Evolutionary conservation across 148 eudicot species (phyloP).

Genomic region (Tetragonia tetragonoides): DNA sequence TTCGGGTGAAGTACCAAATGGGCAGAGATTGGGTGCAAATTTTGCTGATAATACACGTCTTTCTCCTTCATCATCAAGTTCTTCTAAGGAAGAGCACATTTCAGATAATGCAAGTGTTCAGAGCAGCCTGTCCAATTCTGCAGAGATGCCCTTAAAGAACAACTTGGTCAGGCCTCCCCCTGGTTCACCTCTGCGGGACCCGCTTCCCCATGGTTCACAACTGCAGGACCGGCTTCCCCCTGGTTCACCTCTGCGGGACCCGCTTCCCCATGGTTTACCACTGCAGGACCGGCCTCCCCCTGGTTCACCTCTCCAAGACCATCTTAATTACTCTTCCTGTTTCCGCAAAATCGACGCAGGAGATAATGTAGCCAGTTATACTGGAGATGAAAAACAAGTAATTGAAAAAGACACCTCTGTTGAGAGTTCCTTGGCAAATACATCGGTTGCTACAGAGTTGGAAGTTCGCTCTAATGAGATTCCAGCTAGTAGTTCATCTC

Average conservation of each 20-base stretch:
- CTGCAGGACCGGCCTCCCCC: constrained; percentile 27
- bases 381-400: constrained; percentile 34
- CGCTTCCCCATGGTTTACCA: no score
- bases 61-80: constrained; percentile 43
- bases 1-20: constrained; percentile 25
- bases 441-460: constrained; percentile 41
- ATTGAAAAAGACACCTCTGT: constrained; percentile 25
- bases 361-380: constrained; percentile 17
- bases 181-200: constrained; percentile 39
- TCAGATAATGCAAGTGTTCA: constrained; percentile 29
- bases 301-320: constrained; percentile 41
- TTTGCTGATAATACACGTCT: constrained; percentile 33
- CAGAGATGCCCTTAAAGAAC: constrained; percentile 29
- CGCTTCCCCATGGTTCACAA: no score
- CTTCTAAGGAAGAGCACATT: constrained; percentile 40
- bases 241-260: constrained; percentile 39
- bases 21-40: constrained; percentile 30
- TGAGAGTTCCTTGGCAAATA: constrained; percentile 38
- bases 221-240: constrained; percentile 27
- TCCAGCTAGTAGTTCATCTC: constrained; percentile 30
- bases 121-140: constrained; percentile 25
- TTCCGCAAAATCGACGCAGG: constrained; percentile 26
- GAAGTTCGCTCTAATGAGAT: constrained; percentile 42
- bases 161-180: constrained; percentile 30
- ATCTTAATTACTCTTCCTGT: constrained; percentile 28